A percentile compares a stretch with the other conserved stretches of the same genome.
Conservation (phyloP, 768 basidiomycete genomes). For the Tremella yokohamensis region DNA sequence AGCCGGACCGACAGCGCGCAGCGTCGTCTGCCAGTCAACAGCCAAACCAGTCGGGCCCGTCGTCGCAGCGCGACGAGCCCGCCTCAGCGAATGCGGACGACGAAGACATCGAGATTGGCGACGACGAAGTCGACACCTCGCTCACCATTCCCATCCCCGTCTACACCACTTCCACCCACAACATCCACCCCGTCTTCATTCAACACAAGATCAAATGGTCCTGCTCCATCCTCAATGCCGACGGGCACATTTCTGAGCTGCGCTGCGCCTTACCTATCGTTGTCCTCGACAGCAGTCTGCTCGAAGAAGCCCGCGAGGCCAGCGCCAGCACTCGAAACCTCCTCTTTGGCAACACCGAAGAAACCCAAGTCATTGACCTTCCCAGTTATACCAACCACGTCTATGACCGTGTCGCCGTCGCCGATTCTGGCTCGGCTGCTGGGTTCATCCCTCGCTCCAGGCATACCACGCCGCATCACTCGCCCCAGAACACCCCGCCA, state of each 20-base stretch:
- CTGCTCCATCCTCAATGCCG: conserved; percentile 74
- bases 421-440: conserved; percentile 40
- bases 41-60: conserved; percentile 5
- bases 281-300: conserved; percentile 69
- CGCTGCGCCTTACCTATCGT: conserved; percentile 87
- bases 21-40: not conserved
- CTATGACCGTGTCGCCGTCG: conserved; percentile 69
- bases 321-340: conserved; percentile 73
- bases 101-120: conserved; percentile 31
- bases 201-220: conserved; percentile 65
- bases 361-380: conserved; percentile 68
- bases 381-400: conserved; percentile 88
- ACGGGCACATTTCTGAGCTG: conserved; percentile 91
- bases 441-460: conserved; percentile 26
- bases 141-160: conserved; percentile 63
- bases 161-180: conserved; percentile 65
- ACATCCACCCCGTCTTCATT: conserved; percentile 69
- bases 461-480: conserved; percentile 33
- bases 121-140: conserved; percentile 57
- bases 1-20: not conserved
- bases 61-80: conserved; percentile 1
- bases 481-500: conserved; percentile 39
- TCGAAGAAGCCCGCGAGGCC: conserved; percentile 69
- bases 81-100: conserved; percentile 11
- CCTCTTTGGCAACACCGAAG: conserved; percentile 58